These are phyloP conservation scores for Phytophthora boehmeriae DNA, from an alignment of 352 stramenopile species.

Conservation along the genomic window DNA sequence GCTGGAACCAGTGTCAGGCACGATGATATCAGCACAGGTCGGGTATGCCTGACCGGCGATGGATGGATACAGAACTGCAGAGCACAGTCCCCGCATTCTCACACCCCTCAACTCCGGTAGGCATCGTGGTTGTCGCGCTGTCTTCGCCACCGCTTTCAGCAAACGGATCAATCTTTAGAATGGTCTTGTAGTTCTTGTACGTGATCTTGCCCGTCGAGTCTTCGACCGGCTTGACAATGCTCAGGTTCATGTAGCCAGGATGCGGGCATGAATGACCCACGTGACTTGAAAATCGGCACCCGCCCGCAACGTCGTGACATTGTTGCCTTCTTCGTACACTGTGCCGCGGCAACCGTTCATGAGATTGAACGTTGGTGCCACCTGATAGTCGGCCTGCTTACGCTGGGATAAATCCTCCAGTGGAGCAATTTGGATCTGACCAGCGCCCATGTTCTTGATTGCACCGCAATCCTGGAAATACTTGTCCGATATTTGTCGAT, in stretches of 20 bases:
- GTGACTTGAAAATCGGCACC: constrained; percentile 37
- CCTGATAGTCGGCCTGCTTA: constrained; percentile 37
- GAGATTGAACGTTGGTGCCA: constrained; percentile 39
- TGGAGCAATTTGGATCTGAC: constrained; percentile 37
- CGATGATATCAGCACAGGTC: constrained; percentile 35
- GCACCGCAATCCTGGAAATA: constrained; percentile 36
- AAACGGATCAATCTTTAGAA: constrained; percentile 52
- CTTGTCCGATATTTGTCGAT: constrained; percentile 26
- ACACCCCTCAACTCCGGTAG: constrained; percentile 42
- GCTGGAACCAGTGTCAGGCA: constrained; percentile 16
- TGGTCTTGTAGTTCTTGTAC: constrained; percentile 41
- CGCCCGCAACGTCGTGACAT: constrained; percentile 32
- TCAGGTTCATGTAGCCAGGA: constrained; percentile 54
- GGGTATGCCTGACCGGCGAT: constrained; percentile 35
- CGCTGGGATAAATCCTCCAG: constrained; percentile 32
- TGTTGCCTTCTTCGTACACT: constrained; percentile 38
- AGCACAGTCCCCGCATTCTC: constrained; percentile 33
- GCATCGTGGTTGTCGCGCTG: constrained; percentile 36
- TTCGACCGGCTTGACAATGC: constrained; percentile 51
- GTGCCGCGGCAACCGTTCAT: constrained; percentile 47
- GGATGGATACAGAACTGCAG: constrained; percentile 38
- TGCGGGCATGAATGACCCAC: constrained; percentile 62
- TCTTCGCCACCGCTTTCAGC: constrained; percentile 35
- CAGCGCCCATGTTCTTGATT: constrained; percentile 35
- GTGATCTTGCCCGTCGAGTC: constrained; percentile 47